phyloP scores from a whole-genome alignment of 2,329 filamentous ascomycete genomes.

The Neonectria magnoliae region DNA sequence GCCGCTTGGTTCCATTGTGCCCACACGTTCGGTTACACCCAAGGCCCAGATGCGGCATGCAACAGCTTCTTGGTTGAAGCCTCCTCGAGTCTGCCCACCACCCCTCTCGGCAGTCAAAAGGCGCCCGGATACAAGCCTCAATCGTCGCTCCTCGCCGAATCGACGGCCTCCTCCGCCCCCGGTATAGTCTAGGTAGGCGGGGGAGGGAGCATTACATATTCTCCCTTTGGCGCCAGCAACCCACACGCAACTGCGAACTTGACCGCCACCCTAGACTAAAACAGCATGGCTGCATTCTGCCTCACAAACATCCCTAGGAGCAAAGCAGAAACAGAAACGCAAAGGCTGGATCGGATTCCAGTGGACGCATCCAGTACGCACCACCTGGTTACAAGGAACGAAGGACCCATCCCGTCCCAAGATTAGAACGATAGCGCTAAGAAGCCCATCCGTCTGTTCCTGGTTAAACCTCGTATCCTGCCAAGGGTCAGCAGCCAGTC shows the following conservation, averaged over 20 bases:
- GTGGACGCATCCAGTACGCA: neutral
- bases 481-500: neutral
- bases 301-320: neutral
- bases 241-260: neutral
- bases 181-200: neutral
- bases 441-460: conserved; percentile 2
- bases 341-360: conserved; percentile 6
- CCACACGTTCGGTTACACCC: conserved; percentile 20
- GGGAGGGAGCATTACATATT: too few species aligned
- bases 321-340: neutral
- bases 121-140: neutral
- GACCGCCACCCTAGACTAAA: neutral
- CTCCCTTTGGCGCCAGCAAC: neutral
- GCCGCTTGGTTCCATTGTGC: conserved; percentile 14
- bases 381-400: neutral
- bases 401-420: conserved; percentile 9
- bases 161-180: neutral
- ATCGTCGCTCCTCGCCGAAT: neutral
- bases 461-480: conserved; percentile 15
- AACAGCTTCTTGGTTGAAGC: neutral
- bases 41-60: neutral
- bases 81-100: neutral
- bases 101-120: neutral
- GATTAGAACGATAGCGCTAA: conserved; percentile 24
- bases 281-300: neutral